A percentile compares a stretch with the other conserved stretches of the same genome.
Conservation (phyloP, 225 moss, liverwort and hornwort species). For the Climacium dendroides region DNA sequence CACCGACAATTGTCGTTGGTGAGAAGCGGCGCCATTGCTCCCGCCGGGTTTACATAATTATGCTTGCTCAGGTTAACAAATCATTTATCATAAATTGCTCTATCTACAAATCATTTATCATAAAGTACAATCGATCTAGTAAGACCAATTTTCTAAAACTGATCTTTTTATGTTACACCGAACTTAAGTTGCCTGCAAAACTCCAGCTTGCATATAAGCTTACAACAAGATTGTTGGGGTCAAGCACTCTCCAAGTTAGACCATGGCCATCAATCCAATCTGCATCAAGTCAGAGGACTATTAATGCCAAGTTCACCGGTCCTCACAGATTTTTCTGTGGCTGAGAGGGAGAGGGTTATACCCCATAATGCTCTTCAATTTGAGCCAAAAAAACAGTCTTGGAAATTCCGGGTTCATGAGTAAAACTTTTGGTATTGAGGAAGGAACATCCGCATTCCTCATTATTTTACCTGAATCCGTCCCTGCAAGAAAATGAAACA, state of each 20-base stretch:
- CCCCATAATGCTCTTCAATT: neutral
- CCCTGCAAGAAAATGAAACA: neutral
- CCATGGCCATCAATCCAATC: neutral
- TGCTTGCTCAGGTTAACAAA: neutral
- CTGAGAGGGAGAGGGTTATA: neutral
- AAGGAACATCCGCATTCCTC: neutral
- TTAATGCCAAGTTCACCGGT: neutral
- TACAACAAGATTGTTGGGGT: neutral
- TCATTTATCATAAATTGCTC: neutral
- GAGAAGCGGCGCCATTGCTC: neutral
- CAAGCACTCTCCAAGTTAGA: neutral
- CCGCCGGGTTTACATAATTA: neutral
- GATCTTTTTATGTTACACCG: neutral
- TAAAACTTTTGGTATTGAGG: neutral
- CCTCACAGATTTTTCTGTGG: neutral
- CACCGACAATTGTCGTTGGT: neutral
- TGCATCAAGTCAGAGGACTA: neutral
- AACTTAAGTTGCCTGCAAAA: neutral
- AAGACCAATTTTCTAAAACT: neutral
- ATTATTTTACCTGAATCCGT: neutral
- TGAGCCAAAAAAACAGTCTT: neutral
- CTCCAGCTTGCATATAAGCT: neutral
- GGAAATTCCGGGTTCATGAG: neutral
- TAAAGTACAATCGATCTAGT: no score
- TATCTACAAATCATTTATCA: neutral